phyloP scores from a whole-genome alignment of 2,329 filamentous ascomycete genomes.

The Alternaria hordeiaustralica region DNA sequence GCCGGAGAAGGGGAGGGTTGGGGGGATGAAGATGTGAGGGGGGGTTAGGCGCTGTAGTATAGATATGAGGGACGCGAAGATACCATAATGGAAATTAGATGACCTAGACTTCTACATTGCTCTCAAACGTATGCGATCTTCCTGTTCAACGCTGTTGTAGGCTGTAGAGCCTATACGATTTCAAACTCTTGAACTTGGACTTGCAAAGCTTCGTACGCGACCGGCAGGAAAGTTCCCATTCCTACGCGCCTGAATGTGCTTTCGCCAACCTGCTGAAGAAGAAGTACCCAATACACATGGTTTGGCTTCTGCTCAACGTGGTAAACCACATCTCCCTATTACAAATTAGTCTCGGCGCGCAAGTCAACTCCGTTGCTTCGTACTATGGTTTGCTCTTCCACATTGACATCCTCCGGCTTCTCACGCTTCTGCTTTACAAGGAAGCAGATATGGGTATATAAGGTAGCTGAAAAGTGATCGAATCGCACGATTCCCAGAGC shows the following conservation, averaged over 20 bases:
- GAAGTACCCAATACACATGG: neutral
- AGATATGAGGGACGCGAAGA: too few species aligned
- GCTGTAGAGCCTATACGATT: neutral
- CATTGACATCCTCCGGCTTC: accelerated
- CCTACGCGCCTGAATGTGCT: neutral
- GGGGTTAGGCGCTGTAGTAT: accelerated
- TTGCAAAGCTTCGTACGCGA: neutral
- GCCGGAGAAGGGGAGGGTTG: constrained; percentile 30
- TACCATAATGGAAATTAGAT: accelerated
- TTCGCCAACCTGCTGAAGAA: neutral
- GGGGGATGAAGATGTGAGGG: constrained; percentile 30
- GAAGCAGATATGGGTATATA: too few species aligned
- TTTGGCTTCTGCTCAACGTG: accelerated
- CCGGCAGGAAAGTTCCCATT: neutral
- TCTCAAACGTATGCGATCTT: too few species aligned
- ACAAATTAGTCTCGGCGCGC: accelerated
- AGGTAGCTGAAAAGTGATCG: accelerated
- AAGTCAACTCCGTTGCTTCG: accelerated
- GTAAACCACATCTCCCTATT: neutral
- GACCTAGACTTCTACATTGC: too few species aligned
- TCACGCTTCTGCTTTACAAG: too few species aligned
- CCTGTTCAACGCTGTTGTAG: neutral
- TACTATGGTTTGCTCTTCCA: too few species aligned
- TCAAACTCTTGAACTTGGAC: neutral
- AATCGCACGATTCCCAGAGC: too few species aligned